Percentiles rank a stretch among this genome's conserved stretches.
Conservation (phyloP, 176 grass and related monocot species). For the Oryza nivara region DNA sequence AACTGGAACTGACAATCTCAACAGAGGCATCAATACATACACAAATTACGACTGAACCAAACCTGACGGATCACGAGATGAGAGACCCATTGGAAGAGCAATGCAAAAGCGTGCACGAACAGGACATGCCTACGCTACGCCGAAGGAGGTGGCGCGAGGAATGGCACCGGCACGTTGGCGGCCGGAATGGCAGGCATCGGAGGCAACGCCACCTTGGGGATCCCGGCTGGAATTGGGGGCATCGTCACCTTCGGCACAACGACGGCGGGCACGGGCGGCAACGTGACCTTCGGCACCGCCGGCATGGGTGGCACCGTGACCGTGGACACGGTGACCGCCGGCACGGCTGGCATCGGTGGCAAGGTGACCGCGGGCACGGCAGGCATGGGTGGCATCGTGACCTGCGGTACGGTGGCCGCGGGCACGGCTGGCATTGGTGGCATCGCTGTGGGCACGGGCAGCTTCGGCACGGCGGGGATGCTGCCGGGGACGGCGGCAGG, state of each 20-base stretch:
- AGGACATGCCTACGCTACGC: background rate
- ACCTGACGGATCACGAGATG: background rate
- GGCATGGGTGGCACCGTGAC: constrained; percentile 31
- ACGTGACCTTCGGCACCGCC: constrained; percentile 23
- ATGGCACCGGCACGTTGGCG: background rate
- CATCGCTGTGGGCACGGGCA: background rate
- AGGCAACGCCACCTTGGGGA: background rate
- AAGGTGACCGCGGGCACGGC: background rate
- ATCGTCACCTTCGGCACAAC: constrained; percentile 1
- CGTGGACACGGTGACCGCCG: background rate
- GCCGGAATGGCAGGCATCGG: constrained; percentile 7
- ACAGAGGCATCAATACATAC: background rate
- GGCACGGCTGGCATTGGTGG: constrained; percentile 3
- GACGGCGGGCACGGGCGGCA: constrained; percentile 18
- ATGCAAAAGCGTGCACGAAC: background rate
- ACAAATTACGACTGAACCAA: background rate
- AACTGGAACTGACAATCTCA: background rate
- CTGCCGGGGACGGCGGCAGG: constrained; percentile 9
- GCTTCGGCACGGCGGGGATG: background rate
- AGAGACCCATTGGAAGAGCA: background rate
- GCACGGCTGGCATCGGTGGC: background rate
- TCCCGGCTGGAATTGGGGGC: constrained; percentile 10
- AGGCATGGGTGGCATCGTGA: background rate
- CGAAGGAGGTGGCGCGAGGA: constrained; percentile 27
- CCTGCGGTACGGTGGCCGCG: background rate